These are phyloP conservation scores for Fusarium fujikuroi DNA, from an alignment of 2,329 filamentous ascomycete genomes.

Conservation along the genomic window DNA sequence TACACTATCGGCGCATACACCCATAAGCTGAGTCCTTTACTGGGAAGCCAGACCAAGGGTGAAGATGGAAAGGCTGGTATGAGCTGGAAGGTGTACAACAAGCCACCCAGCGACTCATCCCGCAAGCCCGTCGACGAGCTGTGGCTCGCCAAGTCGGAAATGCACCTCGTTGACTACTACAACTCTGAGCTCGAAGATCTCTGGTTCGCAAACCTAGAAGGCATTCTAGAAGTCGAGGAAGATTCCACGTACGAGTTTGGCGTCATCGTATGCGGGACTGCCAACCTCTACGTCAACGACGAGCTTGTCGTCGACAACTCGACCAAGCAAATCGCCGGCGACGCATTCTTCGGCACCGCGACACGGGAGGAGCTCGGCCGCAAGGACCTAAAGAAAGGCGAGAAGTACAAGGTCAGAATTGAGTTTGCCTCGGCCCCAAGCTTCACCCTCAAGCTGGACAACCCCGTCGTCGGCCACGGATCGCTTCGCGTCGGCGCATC, in stretches of 20 bases:
- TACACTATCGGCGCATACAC: conserved; percentile 72
- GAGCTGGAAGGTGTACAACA: conserved; percentile 70
- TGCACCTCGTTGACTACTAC: conserved; percentile 61
- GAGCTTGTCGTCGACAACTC: conserved; percentile 73
- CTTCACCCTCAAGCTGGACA: conserved; percentile 63
- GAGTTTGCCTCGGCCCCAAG: conserved; percentile 70
- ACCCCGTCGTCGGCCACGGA: conserved; percentile 65
- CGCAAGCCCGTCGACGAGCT: conserved; percentile 64
- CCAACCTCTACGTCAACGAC: conserved; percentile 72
- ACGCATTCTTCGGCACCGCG: conserved; percentile 72
- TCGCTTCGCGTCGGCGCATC: conserved; percentile 71
- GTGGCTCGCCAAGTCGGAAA: conserved; percentile 60
- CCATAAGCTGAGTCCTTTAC: conserved; percentile 70
- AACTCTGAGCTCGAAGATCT: conserved; percentile 64
- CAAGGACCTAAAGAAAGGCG: conserved; percentile 67
- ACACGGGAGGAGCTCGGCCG: conserved; percentile 71
- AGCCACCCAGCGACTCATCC: conserved; percentile 60
- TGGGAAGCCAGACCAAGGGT: conserved; percentile 64
- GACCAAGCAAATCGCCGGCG: conserved; percentile 69
- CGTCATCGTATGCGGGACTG: conserved; percentile 73
- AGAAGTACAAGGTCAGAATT: conserved; percentile 67
- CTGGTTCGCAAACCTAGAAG: conserved; percentile 72
- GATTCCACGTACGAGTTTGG: conserved; percentile 72
- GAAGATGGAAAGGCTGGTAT: conserved; percentile 66
- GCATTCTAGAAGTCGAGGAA: conserved; percentile 68